Conservation (phyloP, 495 filamentous ascomycete species). For the Mytilinidion resinicola region DNA sequence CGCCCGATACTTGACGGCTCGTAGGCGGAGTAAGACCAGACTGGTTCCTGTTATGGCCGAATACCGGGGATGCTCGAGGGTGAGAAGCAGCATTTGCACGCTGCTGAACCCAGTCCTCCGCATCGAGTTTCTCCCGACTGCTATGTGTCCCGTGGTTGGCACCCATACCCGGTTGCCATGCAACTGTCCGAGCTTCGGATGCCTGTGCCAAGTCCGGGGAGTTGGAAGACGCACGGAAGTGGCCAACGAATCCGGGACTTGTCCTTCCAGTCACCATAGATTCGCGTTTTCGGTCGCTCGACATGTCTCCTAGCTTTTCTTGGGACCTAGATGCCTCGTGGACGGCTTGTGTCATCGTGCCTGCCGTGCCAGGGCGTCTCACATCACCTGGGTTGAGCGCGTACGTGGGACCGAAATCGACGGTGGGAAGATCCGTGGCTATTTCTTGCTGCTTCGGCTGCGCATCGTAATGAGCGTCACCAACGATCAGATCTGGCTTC, state of each 20-base stretch:
- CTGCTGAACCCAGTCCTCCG: slow-evolving; percentile 87
- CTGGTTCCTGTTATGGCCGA: slow-evolving; percentile 34
- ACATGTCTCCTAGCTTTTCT: slow-evolving; percentile 14
- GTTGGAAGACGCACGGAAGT: slow-evolving; percentile 35
- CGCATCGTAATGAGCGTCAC: slow-evolving; percentile 51
- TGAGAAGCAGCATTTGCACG: slow-evolving; percentile 58
- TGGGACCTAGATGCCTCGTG: slow-evolving; percentile 21
- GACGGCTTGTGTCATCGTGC: slow-evolving; percentile 35
- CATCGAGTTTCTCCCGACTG: slow-evolving; percentile 41
- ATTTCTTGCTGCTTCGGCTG: slow-evolving; percentile 28
- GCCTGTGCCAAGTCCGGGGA: slow-evolving; percentile 27
- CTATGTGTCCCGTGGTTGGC: not conserved
- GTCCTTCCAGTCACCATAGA: slow-evolving; percentile 17
- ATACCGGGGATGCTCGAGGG: slow-evolving; percentile 38
- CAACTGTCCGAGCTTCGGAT: slow-evolving; percentile 49
- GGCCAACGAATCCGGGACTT: slow-evolving; percentile 20
- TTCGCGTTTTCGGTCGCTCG: slow-evolving; percentile 15
- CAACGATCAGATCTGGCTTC: slow-evolving; percentile 50
- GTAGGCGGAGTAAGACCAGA: slow-evolving; percentile 35
- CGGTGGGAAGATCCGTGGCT: slow-evolving; percentile 55
- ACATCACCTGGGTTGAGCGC: slow-evolving; percentile 43
- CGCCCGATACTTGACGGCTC: slow-evolving; percentile 47
- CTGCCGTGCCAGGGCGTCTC: slow-evolving; percentile 39
- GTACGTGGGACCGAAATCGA: slow-evolving; percentile 85
- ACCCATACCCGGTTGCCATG: slow-evolving; percentile 68